Percentiles rank a stretch among this genome's conserved stretches.
These are phyloP conservation scores for Sporisorium exsertum DNA, from an alignment of 1,284 basidiomycete species.

Conservation along the genomic window DNA sequence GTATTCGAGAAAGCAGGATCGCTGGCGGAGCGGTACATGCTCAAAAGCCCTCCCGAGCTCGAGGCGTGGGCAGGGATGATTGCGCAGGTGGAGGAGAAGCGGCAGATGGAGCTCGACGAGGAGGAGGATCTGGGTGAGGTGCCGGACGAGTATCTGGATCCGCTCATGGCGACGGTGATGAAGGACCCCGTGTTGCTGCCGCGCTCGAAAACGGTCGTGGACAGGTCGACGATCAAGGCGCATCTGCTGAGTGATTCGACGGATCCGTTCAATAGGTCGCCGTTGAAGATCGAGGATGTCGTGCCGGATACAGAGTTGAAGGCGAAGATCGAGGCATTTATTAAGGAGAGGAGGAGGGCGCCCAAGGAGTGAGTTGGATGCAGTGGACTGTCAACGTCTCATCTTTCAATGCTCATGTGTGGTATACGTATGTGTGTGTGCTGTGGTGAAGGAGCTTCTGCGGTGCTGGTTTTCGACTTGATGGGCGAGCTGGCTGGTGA, in stretches of 20 bases:
- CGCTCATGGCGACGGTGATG: constrained; percentile 94
- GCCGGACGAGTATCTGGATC: constrained; percentile 92
- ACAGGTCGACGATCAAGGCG: constrained; percentile 93
- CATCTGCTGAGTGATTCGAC: constrained; percentile 90
- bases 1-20: constrained; percentile 84
- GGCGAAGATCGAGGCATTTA: constrained; percentile 58
- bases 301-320: constrained; percentile 58
- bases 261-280: constrained; percentile 71
- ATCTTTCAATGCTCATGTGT: not conserved
- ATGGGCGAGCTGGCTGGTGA: too few species aligned
- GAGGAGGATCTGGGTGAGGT: constrained; percentile 89
- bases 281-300: constrained; percentile 70
- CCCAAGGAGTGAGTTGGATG: not conserved
- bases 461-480: too few species aligned
- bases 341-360: constrained; percentile 49
- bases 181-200: constrained; percentile 93
- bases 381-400: not conserved
- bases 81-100: constrained; percentile 84
- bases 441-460: not conserved
- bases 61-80: constrained; percentile 80
- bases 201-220: constrained; percentile 82
- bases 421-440: not conserved
- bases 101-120: constrained; percentile 82
- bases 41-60: constrained; percentile 87
- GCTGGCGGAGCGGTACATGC: constrained; percentile 76